These are phyloP conservation scores for Panus rudis DNA, from an alignment of 768 basidiomycete species.

Conservation along the genomic window DNA sequence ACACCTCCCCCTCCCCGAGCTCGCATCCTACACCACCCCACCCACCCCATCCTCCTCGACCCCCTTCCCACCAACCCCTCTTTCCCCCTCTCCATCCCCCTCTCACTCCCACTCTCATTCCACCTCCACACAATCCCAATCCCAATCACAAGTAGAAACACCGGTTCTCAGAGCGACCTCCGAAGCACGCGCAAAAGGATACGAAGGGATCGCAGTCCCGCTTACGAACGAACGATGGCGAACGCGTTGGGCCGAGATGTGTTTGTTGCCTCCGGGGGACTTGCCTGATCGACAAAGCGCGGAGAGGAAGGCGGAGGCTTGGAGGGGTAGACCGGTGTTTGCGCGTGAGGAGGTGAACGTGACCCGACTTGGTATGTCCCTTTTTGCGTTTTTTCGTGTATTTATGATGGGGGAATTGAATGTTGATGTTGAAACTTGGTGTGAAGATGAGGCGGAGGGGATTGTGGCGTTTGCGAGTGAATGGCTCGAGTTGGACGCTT, in stretches of 20 bases:
- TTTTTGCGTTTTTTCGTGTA: background rate
- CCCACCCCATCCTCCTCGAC: slow-evolving; percentile 17
- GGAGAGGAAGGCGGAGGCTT: slow-evolving; percentile 70
- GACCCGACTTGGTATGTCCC: slow-evolving; percentile 63
- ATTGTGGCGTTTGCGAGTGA: slow-evolving; percentile 78
- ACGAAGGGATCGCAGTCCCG: slow-evolving; percentile 73
- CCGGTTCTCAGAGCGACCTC: slow-evolving; percentile 45
- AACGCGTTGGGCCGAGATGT: slow-evolving; percentile 84
- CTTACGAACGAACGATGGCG: slow-evolving; percentile 87
- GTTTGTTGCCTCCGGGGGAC: slow-evolving; percentile 52
- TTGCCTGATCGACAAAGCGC: slow-evolving; percentile 33
- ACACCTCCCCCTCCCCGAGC: slow-evolving; percentile 1
- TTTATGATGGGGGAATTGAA: background rate
- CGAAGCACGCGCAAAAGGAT: slow-evolving; percentile 57
- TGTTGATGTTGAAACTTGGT: background rate
- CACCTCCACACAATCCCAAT: slow-evolving; percentile 3
- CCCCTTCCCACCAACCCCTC: slow-evolving; percentile 22
- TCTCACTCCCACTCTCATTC: slow-evolving; percentile 5
- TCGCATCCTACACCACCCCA: background rate
- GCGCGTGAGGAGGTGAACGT: slow-evolving; percentile 81
- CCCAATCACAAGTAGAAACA: slow-evolving; percentile 24
- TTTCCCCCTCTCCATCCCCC: slow-evolving; percentile 16
- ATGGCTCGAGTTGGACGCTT: slow-evolving; percentile 92
- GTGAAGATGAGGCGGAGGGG: slow-evolving; percentile 64
- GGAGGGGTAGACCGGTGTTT: slow-evolving; percentile 82